A percentile compares a stretch with the other conserved stretches of the same genome.
phyloP scores from a whole-genome alignment of 352 stramenopile genomes.

The Phytophthora quininea region DNA sequence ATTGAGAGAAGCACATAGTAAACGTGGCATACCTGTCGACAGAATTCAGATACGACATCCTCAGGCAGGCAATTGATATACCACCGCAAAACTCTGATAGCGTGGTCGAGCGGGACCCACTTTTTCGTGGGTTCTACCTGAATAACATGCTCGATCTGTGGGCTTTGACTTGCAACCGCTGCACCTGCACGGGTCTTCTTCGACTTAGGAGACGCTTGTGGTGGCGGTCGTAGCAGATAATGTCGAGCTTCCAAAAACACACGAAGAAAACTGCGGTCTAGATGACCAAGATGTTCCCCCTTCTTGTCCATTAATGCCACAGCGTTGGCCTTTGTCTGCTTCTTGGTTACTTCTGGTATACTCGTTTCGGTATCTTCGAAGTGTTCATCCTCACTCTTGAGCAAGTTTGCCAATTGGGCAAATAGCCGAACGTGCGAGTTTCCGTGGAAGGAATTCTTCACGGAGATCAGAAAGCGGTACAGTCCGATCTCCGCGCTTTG shows the following conservation, averaged over 20 bases:
- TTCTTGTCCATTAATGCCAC: neutral
- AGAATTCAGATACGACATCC: constrained; percentile 60
- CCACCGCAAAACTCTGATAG: constrained; percentile 62
- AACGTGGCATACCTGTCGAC: constrained; percentile 49
- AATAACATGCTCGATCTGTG: constrained; percentile 45
- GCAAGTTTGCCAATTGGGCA: constrained; percentile 62
- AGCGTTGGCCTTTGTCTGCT: constrained; percentile 4
- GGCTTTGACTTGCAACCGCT: neutral
- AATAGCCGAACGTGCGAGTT: constrained; percentile 70
- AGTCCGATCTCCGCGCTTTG: constrained; percentile 71
- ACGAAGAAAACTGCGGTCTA: constrained; percentile 69
- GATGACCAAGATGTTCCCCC: constrained; percentile 30
- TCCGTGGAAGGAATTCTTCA: constrained; percentile 57
- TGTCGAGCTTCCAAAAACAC: constrained; percentile 67
- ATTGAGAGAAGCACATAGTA: too few species aligned
- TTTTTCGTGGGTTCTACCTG: constrained; percentile 54
- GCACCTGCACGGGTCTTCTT: constrained; percentile 3
- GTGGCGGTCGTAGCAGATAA: constrained; percentile 45
- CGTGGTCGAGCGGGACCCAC: constrained; percentile 75
- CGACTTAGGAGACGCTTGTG: constrained; percentile 14
- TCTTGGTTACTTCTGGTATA: constrained; percentile 6
- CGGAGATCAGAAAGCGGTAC: constrained; percentile 73
- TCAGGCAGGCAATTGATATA: constrained; percentile 67
- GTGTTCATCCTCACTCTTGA: constrained; percentile 31
- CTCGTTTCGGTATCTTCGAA: too few species aligned